Percentiles rank a stretch among this genome's conserved stretches.
phyloP scores from a whole-genome alignment of 2,329 filamentous ascomycete genomes.

The Mycosphaerelloides madeirae region DNA sequence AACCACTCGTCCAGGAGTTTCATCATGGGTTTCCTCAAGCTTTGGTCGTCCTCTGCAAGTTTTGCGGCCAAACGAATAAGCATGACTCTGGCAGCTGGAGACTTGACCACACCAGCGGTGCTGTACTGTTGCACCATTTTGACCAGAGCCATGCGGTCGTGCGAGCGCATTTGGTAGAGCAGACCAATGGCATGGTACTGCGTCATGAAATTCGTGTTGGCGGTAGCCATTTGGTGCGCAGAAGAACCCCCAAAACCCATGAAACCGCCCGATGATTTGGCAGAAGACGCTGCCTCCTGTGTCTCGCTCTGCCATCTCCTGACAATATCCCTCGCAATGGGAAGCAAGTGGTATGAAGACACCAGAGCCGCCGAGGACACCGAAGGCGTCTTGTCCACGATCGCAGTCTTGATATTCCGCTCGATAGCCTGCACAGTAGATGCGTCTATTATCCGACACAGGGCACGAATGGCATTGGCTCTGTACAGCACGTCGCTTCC shows the following conservation, averaged over 20 bases:
- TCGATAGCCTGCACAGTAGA: slow-evolving; percentile 97
- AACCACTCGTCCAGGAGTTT: slow-evolving; percentile 93
- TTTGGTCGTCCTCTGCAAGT: slow-evolving; percentile 85
- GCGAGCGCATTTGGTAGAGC: slow-evolving; percentile 93
- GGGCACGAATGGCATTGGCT: slow-evolving; percentile 89
- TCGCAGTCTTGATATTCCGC: slow-evolving; percentile 96
- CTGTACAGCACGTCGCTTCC: slow-evolving; percentile 91
- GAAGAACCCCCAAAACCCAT: slow-evolving; percentile 84
- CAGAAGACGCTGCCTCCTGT: slow-evolving; percentile 87
- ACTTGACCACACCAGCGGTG: slow-evolving; percentile 86
- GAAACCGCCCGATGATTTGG: slow-evolving; percentile 86
- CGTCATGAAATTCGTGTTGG: slow-evolving; percentile 91
- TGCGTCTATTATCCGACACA: slow-evolving; percentile 95
- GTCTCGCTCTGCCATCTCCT: slow-evolving; percentile 98
- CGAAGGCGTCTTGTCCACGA: slow-evolving; percentile 97
- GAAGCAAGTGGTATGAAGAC: slow-evolving; percentile 95
- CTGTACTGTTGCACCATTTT: slow-evolving; percentile 99
- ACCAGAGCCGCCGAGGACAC: slow-evolving; percentile 94
- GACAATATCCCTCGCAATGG: slow-evolving; percentile 91
- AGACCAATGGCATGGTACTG: slow-evolving; percentile 98
- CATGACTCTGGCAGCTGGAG: slow-evolving; percentile 85
- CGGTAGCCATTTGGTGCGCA: slow-evolving; percentile 61
- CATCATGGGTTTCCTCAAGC: slow-evolving; percentile 93
- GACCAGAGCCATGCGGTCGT: slow-evolving; percentile 95
- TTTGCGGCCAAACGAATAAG: slow-evolving; percentile 89